Base-by-base conservation (phyloP, 192 early-diverging fungal genomes). In the Coemansia asiatica region DNA sequence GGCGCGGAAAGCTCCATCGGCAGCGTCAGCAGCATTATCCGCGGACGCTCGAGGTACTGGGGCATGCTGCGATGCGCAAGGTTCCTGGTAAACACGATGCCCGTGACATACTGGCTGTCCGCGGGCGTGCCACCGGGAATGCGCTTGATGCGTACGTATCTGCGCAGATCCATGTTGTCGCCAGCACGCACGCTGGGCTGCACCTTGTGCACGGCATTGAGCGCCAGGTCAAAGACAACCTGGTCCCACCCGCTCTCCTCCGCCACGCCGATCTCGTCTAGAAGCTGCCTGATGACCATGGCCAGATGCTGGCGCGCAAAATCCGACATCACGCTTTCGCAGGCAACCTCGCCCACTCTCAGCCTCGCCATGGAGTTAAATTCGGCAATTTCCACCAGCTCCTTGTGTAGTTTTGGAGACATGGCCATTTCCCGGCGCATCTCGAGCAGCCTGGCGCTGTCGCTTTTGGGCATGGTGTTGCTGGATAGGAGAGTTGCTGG, bases 141-240 rank as follows among this genome's bases (percentile, higher is more conserved):
- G 65, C 91, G 92, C 71, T 98, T 98, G 70, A 97, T 91, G 61
- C 95, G 96, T 49, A 98, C 91, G 53, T 94, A 95, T 29, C 93
- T 87, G 12, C 91, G 84, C 46, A 95, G 87, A 67, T 97, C 95
- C 64, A 94, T 91, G 66, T 89, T 85, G 72, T 95, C 94, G 57
- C 92, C 90, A 21, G 75, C 86, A 19, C 85, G 72, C 29, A 93
- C 84, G 70, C 92, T 84, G 0, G 90, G 80, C 9, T 58, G 61
- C 35, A 82, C 80, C 16, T 63, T 61, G 12, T 54, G 56, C 25
- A 74, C 67, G 4, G 75, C 80, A n/a, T 60, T 66, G 16, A 70
- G 16, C 0, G 68, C 72, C 68, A 82, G 46, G 19, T 60, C 66
- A 23, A 59, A 51, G 33, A 77, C 63, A 18, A 82, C 68, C 7